Evolutionary conservation across 352 stramenopile species (phyloP), one percentile per base, ranked within the genome.

Genomic region (Phytophthora aleatoria): DNA sequence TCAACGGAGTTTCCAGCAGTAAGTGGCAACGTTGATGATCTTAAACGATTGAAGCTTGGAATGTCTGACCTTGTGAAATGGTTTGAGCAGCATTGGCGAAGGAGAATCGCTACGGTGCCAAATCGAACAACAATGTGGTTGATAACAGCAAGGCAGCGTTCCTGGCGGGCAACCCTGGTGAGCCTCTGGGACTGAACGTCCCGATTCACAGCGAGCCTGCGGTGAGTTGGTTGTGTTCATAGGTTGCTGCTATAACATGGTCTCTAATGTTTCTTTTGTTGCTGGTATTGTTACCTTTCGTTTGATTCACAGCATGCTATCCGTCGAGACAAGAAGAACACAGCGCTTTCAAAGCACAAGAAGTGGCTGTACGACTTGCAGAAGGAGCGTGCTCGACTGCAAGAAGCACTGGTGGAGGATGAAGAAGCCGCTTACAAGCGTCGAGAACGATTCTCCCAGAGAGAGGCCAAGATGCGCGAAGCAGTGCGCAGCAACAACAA

Each of bases 361-460:
- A 97, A 97, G 64, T 98, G 93, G 93, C 75, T 98, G 11, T 71
- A 89, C 50, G 91, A 98, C 55, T 80, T 98, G n/a, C 93, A 98
- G 56, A 95, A 94, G 48, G 93, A 94, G 48, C 95, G 95, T 35
- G 61, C 81, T 59, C 76, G 87, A 38, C 71, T 98, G 20, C 85
- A 97, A 59, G 72, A 92, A 30, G 78, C 80, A 24, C 90, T 97
- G 13, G 41, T 79, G 11, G 76, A 95, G 45, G 91, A 97, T 35
- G 74, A 95, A 61, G 58, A 75, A 7, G 73, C 77, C 12, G 83
- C 91, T 62, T 76, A 92, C 36, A 74, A 89, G 63, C 75, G 73
- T 24, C 88, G 76, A 64, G 81, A 93, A 26, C 89, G 82, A 16
- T 93, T 96, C 54, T 76, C 72, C 0, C 75, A 93, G 49, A 81